These are phyloP conservation scores for Ramalina intermedia DNA, from an alignment of 495 filamentous ascomycete genomes.

Conservation along the genomic window DNA sequence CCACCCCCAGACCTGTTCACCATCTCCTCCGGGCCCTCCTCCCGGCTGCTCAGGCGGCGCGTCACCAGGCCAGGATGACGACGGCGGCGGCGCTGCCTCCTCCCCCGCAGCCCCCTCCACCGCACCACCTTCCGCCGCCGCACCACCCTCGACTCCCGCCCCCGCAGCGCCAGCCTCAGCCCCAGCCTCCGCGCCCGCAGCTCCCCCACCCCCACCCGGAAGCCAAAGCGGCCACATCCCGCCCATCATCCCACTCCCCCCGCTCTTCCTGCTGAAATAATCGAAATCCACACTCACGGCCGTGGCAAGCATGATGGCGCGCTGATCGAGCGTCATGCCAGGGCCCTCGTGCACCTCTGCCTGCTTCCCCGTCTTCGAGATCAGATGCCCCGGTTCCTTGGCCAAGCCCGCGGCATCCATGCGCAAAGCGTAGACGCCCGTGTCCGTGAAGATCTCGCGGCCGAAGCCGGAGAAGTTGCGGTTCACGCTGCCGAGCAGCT, in stretches of 20 bases:
- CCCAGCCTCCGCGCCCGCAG: constrained; percentile 21
- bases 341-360: constrained; percentile 5
- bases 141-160: constrained; percentile 28
- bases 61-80: constrained; percentile 13
- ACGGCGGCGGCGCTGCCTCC: constrained; percentile 20
- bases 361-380: constrained; percentile 21
- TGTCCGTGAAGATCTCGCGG: constrained; percentile 59
- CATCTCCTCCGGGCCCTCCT: constrained; percentile 24
- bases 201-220: constrained; percentile 35
- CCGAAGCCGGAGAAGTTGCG: constrained; percentile 54
- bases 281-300: constrained; percentile 61
- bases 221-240: constrained; percentile 48
- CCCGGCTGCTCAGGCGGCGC: neutral
- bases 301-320: constrained; percentile 57
- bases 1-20: constrained; percentile 43
- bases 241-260: constrained; percentile 27
- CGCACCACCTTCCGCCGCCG: constrained; percentile 23
- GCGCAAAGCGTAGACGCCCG: constrained; percentile 51
- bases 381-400: constrained; percentile 25
- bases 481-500: constrained; percentile 47
- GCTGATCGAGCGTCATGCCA: constrained; percentile 56
- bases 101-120: constrained; percentile 26
- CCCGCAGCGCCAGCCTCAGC: constrained; percentile 28
- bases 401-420: constrained; percentile 48
- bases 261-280: constrained; percentile 52